Evolutionary conservation across 441 rosid genomes (phyloP).

Genomic region (Adansonia rubrostipa): DNA sequence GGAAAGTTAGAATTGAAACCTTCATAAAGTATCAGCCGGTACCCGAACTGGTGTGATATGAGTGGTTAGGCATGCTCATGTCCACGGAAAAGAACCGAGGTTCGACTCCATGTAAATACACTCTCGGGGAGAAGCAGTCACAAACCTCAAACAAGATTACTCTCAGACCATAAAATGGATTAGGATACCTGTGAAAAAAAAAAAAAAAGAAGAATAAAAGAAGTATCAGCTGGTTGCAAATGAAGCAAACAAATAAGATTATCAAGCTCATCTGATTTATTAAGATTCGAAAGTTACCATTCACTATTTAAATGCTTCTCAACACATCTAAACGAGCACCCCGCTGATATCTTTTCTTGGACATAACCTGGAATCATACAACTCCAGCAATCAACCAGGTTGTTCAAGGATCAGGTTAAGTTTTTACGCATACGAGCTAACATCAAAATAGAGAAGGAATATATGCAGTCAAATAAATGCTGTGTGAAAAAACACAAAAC

Average conservation of each 20-base stretch:
- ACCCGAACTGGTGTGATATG: too few species aligned
- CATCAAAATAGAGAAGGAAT: not conserved
- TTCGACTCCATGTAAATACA: too few species aligned
- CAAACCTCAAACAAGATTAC: too few species aligned
- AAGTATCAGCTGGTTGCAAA: too few species aligned
- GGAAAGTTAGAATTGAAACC: not conserved
- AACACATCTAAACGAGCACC: conserved; percentile 45
- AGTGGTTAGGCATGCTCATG: too few species aligned
- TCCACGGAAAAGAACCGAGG: too few species aligned
- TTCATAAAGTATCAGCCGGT: not conserved
- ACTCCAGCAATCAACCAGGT: conserved; percentile 19
- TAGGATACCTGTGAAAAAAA: too few species aligned
- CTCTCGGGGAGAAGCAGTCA: too few species aligned
- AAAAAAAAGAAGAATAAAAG: too few species aligned
- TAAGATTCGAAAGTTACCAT: too few species aligned
- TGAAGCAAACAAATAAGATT: too few species aligned
- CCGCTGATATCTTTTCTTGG: conserved; percentile 46
- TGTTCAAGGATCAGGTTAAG: not conserved
- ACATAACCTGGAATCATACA: conserved; percentile 36
- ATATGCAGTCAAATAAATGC: not conserved
- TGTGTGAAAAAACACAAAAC: too few species aligned
- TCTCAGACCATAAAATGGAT: not conserved
- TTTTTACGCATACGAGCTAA: not conserved
- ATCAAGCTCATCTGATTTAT: not conserved
- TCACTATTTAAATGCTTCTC: conserved; percentile 29